These are phyloP conservation scores for Raphidocelis subcapitata DNA, from an alignment of 139 green algal species.

Conservation along the genomic window DNA sequence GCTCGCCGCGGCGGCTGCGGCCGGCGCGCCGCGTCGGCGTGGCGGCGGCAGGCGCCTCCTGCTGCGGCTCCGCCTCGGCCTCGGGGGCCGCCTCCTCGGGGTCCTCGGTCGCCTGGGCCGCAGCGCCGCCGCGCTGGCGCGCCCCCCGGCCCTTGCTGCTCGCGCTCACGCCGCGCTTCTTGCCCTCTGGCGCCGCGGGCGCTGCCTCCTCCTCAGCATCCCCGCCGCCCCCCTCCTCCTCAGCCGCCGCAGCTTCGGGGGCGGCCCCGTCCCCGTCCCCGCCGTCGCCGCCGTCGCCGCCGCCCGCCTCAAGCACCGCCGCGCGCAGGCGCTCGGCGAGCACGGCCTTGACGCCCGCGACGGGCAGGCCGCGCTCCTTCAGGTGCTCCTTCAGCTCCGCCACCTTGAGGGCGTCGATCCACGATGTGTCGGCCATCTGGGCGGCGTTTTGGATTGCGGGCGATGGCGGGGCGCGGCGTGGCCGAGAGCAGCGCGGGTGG, in stretches of 20 bases:
- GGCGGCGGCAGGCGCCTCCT: neutral
- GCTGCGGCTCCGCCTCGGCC: no score
- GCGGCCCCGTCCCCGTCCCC: no score
- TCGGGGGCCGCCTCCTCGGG: neutral
- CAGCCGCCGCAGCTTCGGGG: no score
- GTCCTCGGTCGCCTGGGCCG: neutral
- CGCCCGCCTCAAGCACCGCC: no score
- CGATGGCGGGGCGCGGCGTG: no score
- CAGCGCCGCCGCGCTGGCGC: neutral
- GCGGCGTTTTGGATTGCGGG: no score
- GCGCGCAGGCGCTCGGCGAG: constrained; percentile 26
- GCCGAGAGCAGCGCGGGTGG: no score
- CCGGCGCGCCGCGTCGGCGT: neutral
- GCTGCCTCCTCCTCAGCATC: constrained; percentile 4
- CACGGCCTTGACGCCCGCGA: constrained; percentile 36
- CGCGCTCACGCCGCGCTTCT: neutral
- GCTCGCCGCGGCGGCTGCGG: neutral
- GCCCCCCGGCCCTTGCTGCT: neutral
- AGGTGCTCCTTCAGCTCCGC: constrained; percentile 45
- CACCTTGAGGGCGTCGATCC: constrained; percentile 28
- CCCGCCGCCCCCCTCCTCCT: no score
- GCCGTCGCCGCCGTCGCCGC: no score
- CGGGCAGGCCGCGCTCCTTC: constrained; percentile 29
- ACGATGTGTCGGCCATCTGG: constrained; percentile 1
- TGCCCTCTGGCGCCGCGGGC: neutral